These are phyloP conservation scores for Hypomyces perniciosus DNA, from an alignment of 2,329 filamentous ascomycete species.

Conservation along the genomic window DNA sequence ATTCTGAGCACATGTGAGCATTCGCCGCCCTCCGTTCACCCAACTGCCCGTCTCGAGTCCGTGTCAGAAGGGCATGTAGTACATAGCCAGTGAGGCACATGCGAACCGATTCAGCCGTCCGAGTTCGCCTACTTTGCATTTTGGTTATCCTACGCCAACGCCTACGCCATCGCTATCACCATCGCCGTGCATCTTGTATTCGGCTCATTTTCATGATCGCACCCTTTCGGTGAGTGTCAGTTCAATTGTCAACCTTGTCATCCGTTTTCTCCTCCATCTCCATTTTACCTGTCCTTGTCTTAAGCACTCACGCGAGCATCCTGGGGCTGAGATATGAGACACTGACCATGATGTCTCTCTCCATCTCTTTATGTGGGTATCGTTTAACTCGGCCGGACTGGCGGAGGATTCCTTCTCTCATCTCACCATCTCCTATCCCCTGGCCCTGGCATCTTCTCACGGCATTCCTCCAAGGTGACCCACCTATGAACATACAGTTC, in stretches of 20 bases:
- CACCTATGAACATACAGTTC: slow-evolving; percentile 1
- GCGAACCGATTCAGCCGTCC: not conserved
- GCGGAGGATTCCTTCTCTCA: slow-evolving; percentile 7
- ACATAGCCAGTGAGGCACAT: not conserved
- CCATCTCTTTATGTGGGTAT: no score
- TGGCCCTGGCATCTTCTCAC: slow-evolving; percentile 3
- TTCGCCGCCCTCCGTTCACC: not conserved
- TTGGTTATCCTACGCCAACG: not conserved
- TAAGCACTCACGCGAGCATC: no score
- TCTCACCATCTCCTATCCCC: not conserved
- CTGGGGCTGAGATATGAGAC: not conserved
- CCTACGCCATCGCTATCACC: not conserved
- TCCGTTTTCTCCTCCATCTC: not conserved
- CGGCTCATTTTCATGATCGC: not conserved
- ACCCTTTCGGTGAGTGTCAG: not conserved
- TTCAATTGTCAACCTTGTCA: not conserved
- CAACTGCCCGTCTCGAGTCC: not conserved
- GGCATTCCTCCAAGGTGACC: slow-evolving; percentile 6
- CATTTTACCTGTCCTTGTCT: no score
- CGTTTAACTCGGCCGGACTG: slow-evolving; percentile 8
- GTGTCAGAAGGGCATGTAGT: not conserved
- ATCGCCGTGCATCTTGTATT: not conserved
- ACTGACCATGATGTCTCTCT: not conserved
- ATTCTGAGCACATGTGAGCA: slow-evolving; percentile 4
- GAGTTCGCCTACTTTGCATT: no score